These are phyloP conservation scores for Penicillium sp. DNA, from an alignment of 2,329 filamentous ascomycete species.

Conservation along the genomic window DNA sequence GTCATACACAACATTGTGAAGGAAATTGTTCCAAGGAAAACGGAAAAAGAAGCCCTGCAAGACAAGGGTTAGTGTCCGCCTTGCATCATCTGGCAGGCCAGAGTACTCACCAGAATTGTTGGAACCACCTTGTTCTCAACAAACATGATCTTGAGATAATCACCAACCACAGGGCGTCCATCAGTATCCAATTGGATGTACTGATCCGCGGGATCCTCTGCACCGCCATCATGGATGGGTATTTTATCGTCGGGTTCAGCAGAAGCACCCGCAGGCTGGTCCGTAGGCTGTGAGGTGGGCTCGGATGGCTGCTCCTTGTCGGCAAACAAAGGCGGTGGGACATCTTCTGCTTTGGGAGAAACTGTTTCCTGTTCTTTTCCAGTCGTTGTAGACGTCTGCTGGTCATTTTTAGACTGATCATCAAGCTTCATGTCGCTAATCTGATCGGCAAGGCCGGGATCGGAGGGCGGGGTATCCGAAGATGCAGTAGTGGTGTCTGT, in stretches of 20 bases:
- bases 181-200: slow-evolving; percentile 56
- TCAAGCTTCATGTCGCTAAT: slow-evolving; percentile 55
- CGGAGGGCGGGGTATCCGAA: slow-evolving; percentile 21
- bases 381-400: slow-evolving; percentile 2
- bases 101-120: slow-evolving; percentile 75
- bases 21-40: slow-evolving; percentile 98
- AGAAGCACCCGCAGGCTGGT: slow-evolving; percentile 15
- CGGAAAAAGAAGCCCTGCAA: slow-evolving; percentile 89
- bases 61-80: neutral
- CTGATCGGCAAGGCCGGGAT: slow-evolving; percentile 50
- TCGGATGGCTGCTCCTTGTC: slow-evolving; percentile 34
- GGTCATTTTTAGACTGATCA: slow-evolving; percentile 11
- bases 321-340: slow-evolving; percentile 61
- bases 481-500: slow-evolving; percentile 3
- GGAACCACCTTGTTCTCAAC: slow-evolving; percentile 91
- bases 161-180: slow-evolving; percentile 77
- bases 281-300: slow-evolving; percentile 15
- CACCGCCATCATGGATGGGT: slow-evolving; percentile 17
- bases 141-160: slow-evolving; percentile 92
- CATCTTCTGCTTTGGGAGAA: slow-evolving; percentile 59
- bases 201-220: slow-evolving; percentile 24
- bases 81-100: neutral
- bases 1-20: slow-evolving; percentile 98
- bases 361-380: slow-evolving; percentile 23
- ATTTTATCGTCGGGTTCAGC: slow-evolving; percentile 17